Evolutionary conservation across 192 early-diverging fungal species (phyloP), one percentile per base, ranked within the genome.

Genomic region (Podila epigama): DNA sequence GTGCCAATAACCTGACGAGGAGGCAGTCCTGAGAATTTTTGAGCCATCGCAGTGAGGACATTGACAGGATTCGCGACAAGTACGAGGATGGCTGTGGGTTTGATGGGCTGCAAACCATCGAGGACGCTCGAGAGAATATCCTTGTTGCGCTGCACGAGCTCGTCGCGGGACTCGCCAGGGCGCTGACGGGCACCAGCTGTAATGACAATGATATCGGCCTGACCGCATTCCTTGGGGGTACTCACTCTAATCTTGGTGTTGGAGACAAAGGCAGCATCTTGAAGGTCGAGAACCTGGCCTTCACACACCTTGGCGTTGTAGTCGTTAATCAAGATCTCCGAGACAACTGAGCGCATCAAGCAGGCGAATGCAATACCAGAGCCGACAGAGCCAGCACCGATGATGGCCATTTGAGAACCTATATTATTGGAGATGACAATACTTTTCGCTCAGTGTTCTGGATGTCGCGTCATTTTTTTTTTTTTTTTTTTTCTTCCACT

Each of bases 181-280:
- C 88, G 89, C 66, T 95, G 94, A 50, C 91, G 91, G 27, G 93
- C 93, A 20, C 94, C 94, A 4, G 94, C 94, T 32, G 92, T 94
- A 58, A 94, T 81, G 52, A 95, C 86, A 58, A 95, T 91, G 40
- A 95, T 90, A 62, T 94, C 93, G 13, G 87, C 88, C 68, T 94
- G 92, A 18, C 94, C 92, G 1, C 92, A 92, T 39, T 94, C 92
- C 70, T 89, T 69, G 52, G 77, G 81, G 32, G 87, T 81, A 8
- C 78, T 93, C 48, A 77, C 78, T 52, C 86, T 85, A 60, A 93
- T 82, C 22, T 73, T 72, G 25, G 90, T 90, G 31, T 84, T 85
- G 57, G 86, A 81, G 70, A 93, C 80, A 72, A 91, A 92, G 50
- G 91, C 85, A 5, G 91, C 90, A 64, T 95, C 94, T 58, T 87